Conservation (phyloP, 164 flowering plant genomes). For the Vitis rupestris region DNA sequence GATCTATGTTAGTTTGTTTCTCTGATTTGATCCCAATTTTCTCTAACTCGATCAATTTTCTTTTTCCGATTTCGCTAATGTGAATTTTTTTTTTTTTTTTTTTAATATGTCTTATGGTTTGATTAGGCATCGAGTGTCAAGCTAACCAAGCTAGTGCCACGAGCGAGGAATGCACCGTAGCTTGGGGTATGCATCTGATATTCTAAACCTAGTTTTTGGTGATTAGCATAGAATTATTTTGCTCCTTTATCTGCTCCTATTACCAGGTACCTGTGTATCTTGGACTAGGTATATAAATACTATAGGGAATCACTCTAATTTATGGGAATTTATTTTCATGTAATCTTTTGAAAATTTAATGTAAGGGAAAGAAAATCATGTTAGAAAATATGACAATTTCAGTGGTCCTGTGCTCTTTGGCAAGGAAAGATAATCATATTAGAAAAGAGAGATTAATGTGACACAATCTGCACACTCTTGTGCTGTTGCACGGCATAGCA, state of each 20-base stretch:
- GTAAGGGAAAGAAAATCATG: no score
- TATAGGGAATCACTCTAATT: no score
- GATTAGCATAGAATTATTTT: not conserved
- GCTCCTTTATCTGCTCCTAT: not conserved
- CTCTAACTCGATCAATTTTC: not conserved
- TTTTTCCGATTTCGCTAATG: not conserved
- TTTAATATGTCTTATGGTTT: not conserved
- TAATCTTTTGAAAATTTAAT: no score
- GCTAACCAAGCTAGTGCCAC: constrained; percentile 44
- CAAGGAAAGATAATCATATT: no score
- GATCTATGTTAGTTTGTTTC: constrained; percentile 35
- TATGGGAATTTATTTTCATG: no score
- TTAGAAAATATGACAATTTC: no score
- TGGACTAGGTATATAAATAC: no score
- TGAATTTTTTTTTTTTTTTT: not conserved
- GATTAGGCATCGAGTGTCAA: constrained; percentile 39
- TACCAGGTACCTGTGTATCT: no score
- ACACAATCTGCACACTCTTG: no score
- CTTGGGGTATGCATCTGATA: constrained; percentile 31
- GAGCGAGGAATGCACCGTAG: constrained; percentile 42
- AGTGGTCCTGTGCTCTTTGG: no score
- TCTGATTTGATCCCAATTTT: not conserved
- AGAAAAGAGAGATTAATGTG: no score
- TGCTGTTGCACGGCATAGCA: no score
- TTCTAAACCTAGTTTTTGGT: not conserved